Percentiles rank a stretch among this genome's conserved stretches.
Evolutionary conservation across 1,284 basidiomycete genomes (phyloP).

Genomic region (Xerocomus amazonicus): DNA sequence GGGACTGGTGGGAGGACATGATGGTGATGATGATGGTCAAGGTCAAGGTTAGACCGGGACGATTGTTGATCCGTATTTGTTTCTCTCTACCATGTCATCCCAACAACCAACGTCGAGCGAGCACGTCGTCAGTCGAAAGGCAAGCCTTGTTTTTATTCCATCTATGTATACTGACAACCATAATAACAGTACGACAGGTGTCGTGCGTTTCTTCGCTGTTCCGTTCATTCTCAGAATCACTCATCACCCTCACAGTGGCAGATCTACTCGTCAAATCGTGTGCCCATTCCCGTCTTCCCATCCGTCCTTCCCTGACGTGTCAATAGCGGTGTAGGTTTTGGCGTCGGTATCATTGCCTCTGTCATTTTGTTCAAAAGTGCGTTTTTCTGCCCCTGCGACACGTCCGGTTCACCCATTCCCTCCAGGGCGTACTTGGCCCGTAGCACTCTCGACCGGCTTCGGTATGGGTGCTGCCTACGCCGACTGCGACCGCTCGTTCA

Average conservation of each 20-base stretch:
- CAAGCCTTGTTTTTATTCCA: slow-evolving; percentile 33
- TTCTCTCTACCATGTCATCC: slow-evolving; percentile 38
- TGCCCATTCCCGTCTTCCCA: slow-evolving; percentile 27
- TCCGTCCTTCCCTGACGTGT: slow-evolving; percentile 17
- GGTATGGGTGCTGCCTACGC: slow-evolving; percentile 87
- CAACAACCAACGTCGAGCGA: slow-evolving; percentile 78
- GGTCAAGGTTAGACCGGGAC: neutral
- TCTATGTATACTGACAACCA: slow-evolving; percentile 7
- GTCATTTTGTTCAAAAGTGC: slow-evolving; percentile 93
- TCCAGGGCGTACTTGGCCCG: slow-evolving; percentile 93
- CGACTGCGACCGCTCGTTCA: slow-evolving; percentile 96
- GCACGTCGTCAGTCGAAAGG: slow-evolving; percentile 84
- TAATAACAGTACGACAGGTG: slow-evolving; percentile 82
- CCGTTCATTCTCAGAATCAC: neutral
- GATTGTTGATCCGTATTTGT: slow-evolving; percentile 29
- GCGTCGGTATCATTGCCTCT: slow-evolving; percentile 90
- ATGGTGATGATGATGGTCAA: neutral
- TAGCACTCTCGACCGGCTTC: slow-evolving; percentile 90
- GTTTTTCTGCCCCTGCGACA: slow-evolving; percentile 36
- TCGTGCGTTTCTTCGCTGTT: slow-evolving; percentile 52
- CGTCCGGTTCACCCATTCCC: slow-evolving; percentile 10
- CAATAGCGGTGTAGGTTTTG: slow-evolving; percentile 88
- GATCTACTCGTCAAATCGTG: slow-evolving; percentile 78
- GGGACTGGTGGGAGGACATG: slow-evolving; percentile 72
- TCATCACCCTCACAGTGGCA: slow-evolving; percentile 50